Base-by-base conservation (phyloP, 192 early-diverging fungal species). In the Coemansia sp. region DNA sequence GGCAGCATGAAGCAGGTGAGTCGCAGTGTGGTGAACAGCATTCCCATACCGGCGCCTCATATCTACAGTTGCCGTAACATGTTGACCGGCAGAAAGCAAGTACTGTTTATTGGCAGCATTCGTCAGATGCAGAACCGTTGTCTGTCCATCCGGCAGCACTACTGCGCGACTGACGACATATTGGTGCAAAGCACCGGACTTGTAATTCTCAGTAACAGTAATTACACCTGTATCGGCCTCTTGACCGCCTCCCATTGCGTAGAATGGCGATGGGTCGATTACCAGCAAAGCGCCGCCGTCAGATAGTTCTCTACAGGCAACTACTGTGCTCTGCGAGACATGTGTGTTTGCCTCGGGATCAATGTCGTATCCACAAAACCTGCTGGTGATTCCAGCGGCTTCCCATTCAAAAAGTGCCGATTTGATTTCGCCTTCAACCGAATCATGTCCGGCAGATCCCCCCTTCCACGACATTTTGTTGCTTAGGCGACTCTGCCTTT, bases 1-100 rank as follows among this genome's bases (percentile, higher is more conserved):
- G 29, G 91, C 97, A 84, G 80, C 94, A 84, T 98, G 95, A 39
- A 98, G 86, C 61, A 97, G 86, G 70, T 98, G 97, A 5, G 97
- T 98, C 29, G 87, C 90, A 54, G 97, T 97, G 76, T 98, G 97
- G 85, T 98, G 96, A 85, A 96, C 95, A 52, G 92, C 86, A 54
- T 92, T 74, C 10, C 93, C 93, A 79, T 82, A 86, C 30, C 97
- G 86, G 56, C 97, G 89, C 27, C 86, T 86, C 84, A 93, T 92
- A 63, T 97, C 92, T 68, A 94, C 93, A 19, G 87, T 83, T 30
- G 88, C 84, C 6, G 83, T 74, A 10, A 95, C 88, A 33, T 79
- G 63, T 59, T 89, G 82, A 5, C 86, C 88, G 10, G 89, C 60
- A 4, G 64, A 55, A 51, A 98, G 75, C 3, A 84, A 63, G 51